Evolutionary conservation across 2,329 filamentous ascomycete genomes (phyloP).

Genomic region (Lasiodiplodia citricola): DNA sequence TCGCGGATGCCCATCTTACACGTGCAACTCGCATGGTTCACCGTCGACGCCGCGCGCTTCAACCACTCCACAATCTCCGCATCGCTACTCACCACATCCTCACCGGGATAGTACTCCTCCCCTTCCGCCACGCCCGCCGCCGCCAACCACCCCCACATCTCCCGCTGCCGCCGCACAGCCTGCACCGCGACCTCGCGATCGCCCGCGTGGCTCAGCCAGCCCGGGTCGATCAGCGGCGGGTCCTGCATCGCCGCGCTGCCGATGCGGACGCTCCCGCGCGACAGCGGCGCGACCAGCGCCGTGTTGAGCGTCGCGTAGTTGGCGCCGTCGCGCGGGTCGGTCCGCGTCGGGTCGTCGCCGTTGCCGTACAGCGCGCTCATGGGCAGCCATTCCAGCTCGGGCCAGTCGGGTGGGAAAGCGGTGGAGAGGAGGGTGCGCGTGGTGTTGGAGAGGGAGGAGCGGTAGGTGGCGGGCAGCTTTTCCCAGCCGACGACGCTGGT

Average conservation of each 20-base stretch:
- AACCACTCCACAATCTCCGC: constrained; percentile 32
- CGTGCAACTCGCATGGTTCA: constrained; percentile 31
- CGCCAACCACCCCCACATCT: constrained; percentile 33
- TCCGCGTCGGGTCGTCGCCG: constrained; percentile 9
- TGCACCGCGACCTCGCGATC: constrained; percentile 41
- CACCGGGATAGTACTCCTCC: constrained; percentile 38
- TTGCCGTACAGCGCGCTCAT: background rate
- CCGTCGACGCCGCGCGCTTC: constrained; percentile 22
- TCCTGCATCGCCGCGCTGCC: constrained; percentile 34
- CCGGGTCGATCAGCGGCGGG: constrained; percentile 41
- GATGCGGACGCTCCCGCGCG: constrained; percentile 43
- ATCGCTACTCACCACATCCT: constrained; percentile 30
- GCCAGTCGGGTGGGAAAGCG: constrained; percentile 34
- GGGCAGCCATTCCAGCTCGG: constrained; percentile 37
- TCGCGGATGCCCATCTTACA: constrained; percentile 35
- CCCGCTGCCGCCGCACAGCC: constrained; percentile 39
- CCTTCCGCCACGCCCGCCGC: constrained; percentile 34
- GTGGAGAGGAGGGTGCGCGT: constrained; percentile 26
- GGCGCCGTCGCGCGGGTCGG: constrained; percentile 29
- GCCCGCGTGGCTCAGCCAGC: constrained; percentile 39
- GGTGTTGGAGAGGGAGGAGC: constrained; percentile 10
- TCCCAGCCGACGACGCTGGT: constrained; percentile 32
- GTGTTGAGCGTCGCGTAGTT: constrained; percentile 36
- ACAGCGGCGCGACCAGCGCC: constrained; percentile 38
- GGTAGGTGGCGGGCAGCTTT: constrained; percentile 30